phyloP scores from a whole-genome alignment of 2,329 filamentous ascomycete genomes.

The Cytospora paraplurivora region DNA sequence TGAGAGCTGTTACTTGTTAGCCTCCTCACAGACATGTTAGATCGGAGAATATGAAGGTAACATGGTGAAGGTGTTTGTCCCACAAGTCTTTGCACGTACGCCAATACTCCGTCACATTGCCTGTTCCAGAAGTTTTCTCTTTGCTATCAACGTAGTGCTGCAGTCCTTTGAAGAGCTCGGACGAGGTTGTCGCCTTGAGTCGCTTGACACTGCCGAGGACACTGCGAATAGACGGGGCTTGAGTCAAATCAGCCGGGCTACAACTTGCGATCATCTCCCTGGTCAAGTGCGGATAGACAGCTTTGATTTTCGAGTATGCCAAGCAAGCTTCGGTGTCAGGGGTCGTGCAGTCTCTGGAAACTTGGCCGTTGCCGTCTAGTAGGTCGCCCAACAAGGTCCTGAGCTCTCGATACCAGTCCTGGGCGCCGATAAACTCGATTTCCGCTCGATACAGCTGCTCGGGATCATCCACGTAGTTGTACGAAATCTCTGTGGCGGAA shows the following conservation, averaged over 20 bases:
- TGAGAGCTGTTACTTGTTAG: slow-evolving; percentile 39
- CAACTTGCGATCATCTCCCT: slow-evolving; percentile 44
- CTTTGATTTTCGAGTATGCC: slow-evolving; percentile 53
- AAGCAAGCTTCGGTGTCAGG: slow-evolving; percentile 42
- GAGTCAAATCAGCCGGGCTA: slow-evolving; percentile 45
- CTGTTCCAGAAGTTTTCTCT: slow-evolving; percentile 42
- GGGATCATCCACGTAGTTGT: slow-evolving; percentile 48
- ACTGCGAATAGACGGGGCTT: slow-evolving; percentile 40
- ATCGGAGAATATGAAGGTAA: background rate
- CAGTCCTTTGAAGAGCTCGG: slow-evolving; percentile 48
- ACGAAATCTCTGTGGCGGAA: slow-evolving; percentile 61
- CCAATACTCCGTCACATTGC: slow-evolving; percentile 42
- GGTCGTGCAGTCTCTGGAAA: slow-evolving; percentile 35
- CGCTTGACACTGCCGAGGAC: slow-evolving; percentile 50
- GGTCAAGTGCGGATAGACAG: slow-evolving; percentile 46
- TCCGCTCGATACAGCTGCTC: slow-evolving; percentile 51
- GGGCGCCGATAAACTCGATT: slow-evolving; percentile 56
- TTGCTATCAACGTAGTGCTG: slow-evolving; percentile 58
- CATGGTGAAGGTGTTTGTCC: background rate
- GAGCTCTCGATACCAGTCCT: slow-evolving; percentile 58
- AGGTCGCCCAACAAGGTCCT: slow-evolving; percentile 51
- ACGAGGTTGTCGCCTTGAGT: slow-evolving; percentile 42
- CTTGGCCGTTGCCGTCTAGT: slow-evolving; percentile 39
- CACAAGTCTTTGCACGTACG: slow-evolving; percentile 28
- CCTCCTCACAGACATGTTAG: no score